Evolutionary conservation across 805 yeast genomes (phyloP), one percentile per base, ranked within the genome.

Genomic region (Sugiyamaella valdiviana): DNA sequence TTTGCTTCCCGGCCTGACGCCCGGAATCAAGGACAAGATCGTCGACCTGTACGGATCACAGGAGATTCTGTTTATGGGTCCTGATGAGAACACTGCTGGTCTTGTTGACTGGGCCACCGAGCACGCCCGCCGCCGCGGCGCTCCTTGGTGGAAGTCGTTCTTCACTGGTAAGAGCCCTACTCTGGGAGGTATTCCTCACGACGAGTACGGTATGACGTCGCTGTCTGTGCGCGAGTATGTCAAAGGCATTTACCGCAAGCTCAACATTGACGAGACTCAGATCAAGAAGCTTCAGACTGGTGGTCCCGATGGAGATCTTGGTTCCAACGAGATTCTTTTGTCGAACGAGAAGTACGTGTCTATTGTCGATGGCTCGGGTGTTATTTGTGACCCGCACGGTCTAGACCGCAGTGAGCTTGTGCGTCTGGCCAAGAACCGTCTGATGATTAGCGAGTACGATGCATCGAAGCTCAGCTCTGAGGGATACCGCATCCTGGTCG

Each of bases 301-400:
- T 70, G 99, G 99, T 41, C 98, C 98, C 55, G 97, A 93, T 68
- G 99, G 99, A 63, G 99, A 91, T 69, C 75, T 91, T 57, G 99
- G 99, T 24, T 85, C 95, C 21, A 93, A 91, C 66, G 99, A 91
- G 71, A 93, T 91, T 60, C 74, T 87, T 57, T 76, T 91, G 51
- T 88, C 97, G 1, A 78, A 81, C 51, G 99, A 91, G 71, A 75
- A 71, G 42, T 93, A 93, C 63, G 83, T 89, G 56, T 95, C 87
- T 46, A 68, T 91, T 44, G 93, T 91, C 44, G 99, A 91, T 67
- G 99, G 99, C 19, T 84, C 95, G 4, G 99, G 99, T 66, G 96
- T 89, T 16, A 69, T 93, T 48, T 89, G 84, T 55, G 99, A 91
- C 72, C 95, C 95, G 51, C 73, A 83, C 45, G 99, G 99, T 17